These are phyloP conservation scores for Terfezia claveryi DNA, from an alignment of 495 filamentous ascomycete species.

Conservation along the genomic window DNA sequence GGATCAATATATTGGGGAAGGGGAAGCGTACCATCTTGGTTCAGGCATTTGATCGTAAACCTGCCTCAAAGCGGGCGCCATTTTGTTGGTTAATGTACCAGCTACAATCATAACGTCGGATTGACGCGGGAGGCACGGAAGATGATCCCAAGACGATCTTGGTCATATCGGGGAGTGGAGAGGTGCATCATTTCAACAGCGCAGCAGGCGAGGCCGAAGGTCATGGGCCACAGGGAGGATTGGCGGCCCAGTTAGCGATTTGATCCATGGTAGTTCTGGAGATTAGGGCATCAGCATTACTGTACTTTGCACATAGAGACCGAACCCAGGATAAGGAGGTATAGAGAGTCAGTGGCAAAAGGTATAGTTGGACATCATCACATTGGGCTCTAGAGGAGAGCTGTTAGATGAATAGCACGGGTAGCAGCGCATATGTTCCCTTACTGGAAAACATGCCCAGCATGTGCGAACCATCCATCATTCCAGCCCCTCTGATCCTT, in stretches of 20 bases:
- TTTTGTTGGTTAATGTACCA: conserved; percentile 91
- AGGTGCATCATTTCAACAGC: conserved; percentile 98
- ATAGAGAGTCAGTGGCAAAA: background rate
- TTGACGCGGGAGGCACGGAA: conserved; percentile 86
- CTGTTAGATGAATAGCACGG: background rate
- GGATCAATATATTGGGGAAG: background rate
- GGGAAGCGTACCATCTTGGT: conserved; percentile 38
- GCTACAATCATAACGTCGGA: conserved; percentile 98
- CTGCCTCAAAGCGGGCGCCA: conserved; percentile 82
- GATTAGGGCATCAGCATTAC: background rate
- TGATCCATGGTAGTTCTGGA: conserved; percentile 71
- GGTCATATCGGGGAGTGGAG: conserved; percentile 86
- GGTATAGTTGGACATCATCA: background rate
- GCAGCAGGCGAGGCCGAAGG: conserved; percentile 90
- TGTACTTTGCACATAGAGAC: background rate
- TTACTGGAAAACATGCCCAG: too few relatives aligned
- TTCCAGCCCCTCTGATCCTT: too few relatives aligned
- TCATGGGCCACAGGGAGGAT: conserved; percentile 90
- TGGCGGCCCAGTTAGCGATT: conserved; percentile 91
- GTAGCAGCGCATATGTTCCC: too few relatives aligned
- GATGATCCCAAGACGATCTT: conserved; percentile 88
- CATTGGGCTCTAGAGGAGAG: background rate
- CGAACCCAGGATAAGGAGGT: conserved; percentile 1
- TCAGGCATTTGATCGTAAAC: conserved; percentile 99
- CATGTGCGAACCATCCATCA: too few relatives aligned